Evolutionary conservation across 257 asterid genomes (phyloP).

Genomic region (Scutellaria minor): DNA sequence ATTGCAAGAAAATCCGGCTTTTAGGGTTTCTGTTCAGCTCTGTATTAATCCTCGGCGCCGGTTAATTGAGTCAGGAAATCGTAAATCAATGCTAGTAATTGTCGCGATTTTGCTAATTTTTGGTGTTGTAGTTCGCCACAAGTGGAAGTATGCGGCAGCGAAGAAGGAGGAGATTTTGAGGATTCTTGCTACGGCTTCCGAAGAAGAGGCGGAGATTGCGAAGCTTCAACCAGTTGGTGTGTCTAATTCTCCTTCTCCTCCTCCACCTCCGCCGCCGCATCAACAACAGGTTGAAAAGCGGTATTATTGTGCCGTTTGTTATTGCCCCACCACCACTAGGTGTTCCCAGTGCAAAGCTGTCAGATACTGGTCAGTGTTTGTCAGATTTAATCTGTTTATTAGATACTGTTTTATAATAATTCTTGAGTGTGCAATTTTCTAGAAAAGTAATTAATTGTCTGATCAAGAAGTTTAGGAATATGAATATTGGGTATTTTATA

Average conservation of each 20-base stretch:
- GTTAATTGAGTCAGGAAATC: slow-evolving; percentile 34
- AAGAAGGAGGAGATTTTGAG: slow-evolving; percentile 51
- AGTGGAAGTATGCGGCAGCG: slow-evolving; percentile 52
- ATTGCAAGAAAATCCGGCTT: slow-evolving; percentile 44
- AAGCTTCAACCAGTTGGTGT: slow-evolving; percentile 36
- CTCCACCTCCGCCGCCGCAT: not conserved
- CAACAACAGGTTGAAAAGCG: slow-evolving; percentile 33
- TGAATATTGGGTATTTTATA: not conserved
- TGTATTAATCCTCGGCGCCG: slow-evolving; percentile 45
- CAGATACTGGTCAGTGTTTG: slow-evolving; percentile 51
- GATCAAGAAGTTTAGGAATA: slow-evolving; percentile 2
- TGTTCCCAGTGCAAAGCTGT: slow-evolving; percentile 55
- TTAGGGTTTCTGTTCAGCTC: slow-evolving; percentile 46
- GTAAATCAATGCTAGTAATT: slow-evolving; percentile 41
- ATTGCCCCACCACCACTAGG: slow-evolving; percentile 47
- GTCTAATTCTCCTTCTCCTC: slow-evolving; percentile 32
- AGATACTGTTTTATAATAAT: not conserved
- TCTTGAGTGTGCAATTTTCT: not conserved
- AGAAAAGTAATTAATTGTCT: not conserved
- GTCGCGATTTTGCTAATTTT: slow-evolving; percentile 48
- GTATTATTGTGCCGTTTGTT: slow-evolving; percentile 49
- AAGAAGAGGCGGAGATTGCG: slow-evolving; percentile 48
- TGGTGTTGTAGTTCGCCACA: slow-evolving; percentile 43
- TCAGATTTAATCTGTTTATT: not conserved
- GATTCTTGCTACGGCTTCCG: slow-evolving; percentile 43